Conservation (phyloP, 2,329 filamentous ascomycete species). For the Phyllachora maydis region DNA sequence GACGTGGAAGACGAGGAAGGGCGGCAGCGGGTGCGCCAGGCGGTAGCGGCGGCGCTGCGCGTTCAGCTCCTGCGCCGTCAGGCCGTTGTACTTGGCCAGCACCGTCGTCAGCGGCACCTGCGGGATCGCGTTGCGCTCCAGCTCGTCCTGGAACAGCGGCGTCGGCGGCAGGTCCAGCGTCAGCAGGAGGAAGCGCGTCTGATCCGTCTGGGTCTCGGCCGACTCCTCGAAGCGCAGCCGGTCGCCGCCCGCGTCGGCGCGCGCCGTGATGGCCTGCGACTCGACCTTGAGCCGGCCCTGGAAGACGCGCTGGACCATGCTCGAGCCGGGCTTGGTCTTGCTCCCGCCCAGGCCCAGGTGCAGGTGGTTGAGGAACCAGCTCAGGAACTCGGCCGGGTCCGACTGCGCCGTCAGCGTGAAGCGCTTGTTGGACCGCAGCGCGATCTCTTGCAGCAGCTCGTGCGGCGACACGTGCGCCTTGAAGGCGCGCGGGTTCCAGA, state of each 20-base stretch:
- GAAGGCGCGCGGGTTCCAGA: constrained; percentile 95
- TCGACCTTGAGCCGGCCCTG: constrained; percentile 85
- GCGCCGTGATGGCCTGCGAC: constrained; percentile 81
- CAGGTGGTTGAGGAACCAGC: constrained; percentile 93
- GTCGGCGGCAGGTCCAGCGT: constrained; percentile 84
- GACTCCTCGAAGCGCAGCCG: constrained; percentile 86
- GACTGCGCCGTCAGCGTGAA: constrained; percentile 83
- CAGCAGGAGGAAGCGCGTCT: constrained; percentile 70
- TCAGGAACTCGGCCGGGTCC: constrained; percentile 89
- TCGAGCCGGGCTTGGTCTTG: constrained; percentile 65
- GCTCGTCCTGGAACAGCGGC: constrained; percentile 87
- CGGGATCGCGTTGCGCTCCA: constrained; percentile 91
- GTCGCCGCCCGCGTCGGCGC: constrained; percentile 71
- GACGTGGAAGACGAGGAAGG: constrained; percentile 82
- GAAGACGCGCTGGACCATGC: constrained; percentile 81
- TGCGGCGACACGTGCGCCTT: constrained; percentile 93
- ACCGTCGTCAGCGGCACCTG: constrained; percentile 69
- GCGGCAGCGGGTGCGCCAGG: constrained; percentile 74
- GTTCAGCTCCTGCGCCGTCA: constrained; percentile 70
- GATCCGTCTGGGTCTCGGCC: constrained; percentile 55
- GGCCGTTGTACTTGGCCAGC: constrained; percentile 81
- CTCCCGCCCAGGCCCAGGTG: constrained; percentile 82
- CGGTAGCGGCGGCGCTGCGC: constrained; percentile 79
- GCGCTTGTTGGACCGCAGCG: constrained; percentile 72
- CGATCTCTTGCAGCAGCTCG: constrained; percentile 88